Base-by-base conservation (phyloP, 306 rosid species). In the Dryas octopetala region DNA sequence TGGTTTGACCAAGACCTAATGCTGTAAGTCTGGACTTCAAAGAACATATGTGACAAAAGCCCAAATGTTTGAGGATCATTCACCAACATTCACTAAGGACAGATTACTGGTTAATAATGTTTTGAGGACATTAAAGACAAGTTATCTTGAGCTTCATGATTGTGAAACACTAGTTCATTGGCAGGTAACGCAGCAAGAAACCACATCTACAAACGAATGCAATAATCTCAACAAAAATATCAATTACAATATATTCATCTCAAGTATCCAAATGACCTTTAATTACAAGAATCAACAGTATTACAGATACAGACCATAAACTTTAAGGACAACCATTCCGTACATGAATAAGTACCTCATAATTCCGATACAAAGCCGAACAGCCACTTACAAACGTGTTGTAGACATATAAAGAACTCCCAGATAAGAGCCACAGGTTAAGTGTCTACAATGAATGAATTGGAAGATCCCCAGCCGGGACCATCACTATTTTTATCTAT, bases 291-390 rank as follows among this genome's bases (percentile, higher is more conserved):
- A 81, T 65, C 7, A 65, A 76, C 58, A 16, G 64, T 57, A 45
- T 45, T 73, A 76, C 72, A 68, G 68, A 45, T 45, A 80, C 45
- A 23, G 44, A 74, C 57, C 58, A 11, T 54, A 81, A 43, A 77
- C 68, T 75, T 13, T 26, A 69, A 8, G 57, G 19, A 46, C 11
- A 71, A 67, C 28, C 19, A 73, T 77, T 77, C n/a, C 68, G 11
- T 44, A 69, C 76, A 80, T 69, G 75, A 88, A 80, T 75, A 73
- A 63, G 65, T 78, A 69, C 74, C 74, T 65, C 75, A 66, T 68
- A 79, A 48, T 52, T 43, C 83, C 78, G 83, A 38, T 81, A 84
- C 87, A 85, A 57, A 76, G 82, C 85, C 81, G 80, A 70, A 66
- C 80, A 84, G 76, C 80, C 64, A 60, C 60, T 63, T 74, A 78